A percentile compares a stretch with the other conserved stretches of the same genome.
These are phyloP conservation scores for Rehmannia glutinosa DNA, from an alignment of 257 asterid genomes.

Conservation along the genomic window DNA sequence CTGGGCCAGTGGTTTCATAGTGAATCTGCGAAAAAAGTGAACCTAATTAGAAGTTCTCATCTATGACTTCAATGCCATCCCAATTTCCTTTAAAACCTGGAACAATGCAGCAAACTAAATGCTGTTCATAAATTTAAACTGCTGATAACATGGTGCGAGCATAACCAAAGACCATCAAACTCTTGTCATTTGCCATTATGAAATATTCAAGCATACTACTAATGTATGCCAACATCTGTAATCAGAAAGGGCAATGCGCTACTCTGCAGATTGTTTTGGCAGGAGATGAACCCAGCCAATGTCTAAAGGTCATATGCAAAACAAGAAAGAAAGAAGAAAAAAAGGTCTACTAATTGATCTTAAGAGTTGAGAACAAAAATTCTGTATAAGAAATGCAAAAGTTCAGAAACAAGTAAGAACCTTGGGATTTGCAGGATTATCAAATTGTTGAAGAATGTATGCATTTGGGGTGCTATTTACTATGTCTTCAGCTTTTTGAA, in stretches of 20 bases:
- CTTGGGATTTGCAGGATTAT: slow-evolving; percentile 98
- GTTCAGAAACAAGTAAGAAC: slow-evolving; percentile 31
- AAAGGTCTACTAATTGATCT: background rate
- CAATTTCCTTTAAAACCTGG: background rate
- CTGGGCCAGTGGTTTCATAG: slow-evolving; percentile 98
- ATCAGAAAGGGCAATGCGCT: background rate
- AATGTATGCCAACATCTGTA: background rate
- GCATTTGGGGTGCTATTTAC: slow-evolving; percentile 69
- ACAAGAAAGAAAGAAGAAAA: background rate
- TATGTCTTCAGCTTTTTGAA: slow-evolving; percentile 92
- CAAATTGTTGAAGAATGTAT: slow-evolving; percentile 93
- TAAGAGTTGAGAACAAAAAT: background rate
- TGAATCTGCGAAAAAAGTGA: slow-evolving; percentile 52
- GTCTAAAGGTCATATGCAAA: background rate
- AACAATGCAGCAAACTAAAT: background rate
- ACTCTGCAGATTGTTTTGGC: background rate
- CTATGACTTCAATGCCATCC: background rate
- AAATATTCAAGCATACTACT: background rate
- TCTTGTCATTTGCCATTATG: background rate
- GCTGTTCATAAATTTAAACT: background rate
- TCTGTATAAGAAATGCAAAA: background rate
- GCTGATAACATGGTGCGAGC: slow-evolving; percentile 12
- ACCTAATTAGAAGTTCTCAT: slow-evolving; percentile 9
- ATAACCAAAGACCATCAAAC: background rate
- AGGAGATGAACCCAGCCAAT: background rate